phyloP scores from a whole-genome alignment of 2,329 filamentous ascomycete species.

The Aspergillus ustus region DNA sequence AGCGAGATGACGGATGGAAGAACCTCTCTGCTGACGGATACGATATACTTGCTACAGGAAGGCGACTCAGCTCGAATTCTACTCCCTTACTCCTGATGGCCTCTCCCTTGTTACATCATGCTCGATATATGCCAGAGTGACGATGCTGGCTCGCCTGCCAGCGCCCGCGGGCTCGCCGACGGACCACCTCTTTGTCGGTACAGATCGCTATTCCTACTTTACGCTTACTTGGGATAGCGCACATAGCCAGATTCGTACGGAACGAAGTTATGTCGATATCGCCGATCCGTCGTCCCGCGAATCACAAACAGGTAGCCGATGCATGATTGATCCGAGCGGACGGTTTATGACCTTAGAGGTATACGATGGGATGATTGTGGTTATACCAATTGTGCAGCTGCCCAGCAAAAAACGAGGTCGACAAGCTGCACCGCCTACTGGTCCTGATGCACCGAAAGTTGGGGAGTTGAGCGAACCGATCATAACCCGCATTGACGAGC shows the following conservation, averaged over 20 bases:
- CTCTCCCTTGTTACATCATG: constrained; percentile 70
- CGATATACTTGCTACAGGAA: constrained; percentile 59
- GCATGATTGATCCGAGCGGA: constrained; percentile 80
- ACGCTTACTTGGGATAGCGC: constrained; percentile 79
- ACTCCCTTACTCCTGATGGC: constrained; percentile 65
- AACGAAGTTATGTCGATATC: constrained; percentile 64
- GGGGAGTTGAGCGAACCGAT: constrained; percentile 66
- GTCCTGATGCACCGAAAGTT: constrained; percentile 42
- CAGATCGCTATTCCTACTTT: constrained; percentile 88
- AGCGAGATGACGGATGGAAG: not conserved
- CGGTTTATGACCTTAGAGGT: constrained; percentile 69
- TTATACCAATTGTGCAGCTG: constrained; percentile 64
- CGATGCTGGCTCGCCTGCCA: constrained; percentile 67
- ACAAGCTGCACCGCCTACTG: constrained; percentile 27
- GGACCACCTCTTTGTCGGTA: constrained; percentile 91
- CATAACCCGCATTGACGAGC: constrained; percentile 66
- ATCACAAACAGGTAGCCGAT: constrained; percentile 80
- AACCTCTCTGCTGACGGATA: constrained; percentile 16
- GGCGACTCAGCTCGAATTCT: constrained; percentile 84
- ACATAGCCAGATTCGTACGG: constrained; percentile 57
- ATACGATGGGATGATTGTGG: constrained; percentile 69
- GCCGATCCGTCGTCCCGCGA: constrained; percentile 68
- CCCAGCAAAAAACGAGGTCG: constrained; percentile 52
- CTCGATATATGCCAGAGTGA: constrained; percentile 81
- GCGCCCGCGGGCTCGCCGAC: constrained; percentile 70